Base-by-base conservation (phyloP, 2,329 filamentous ascomycete genomes). In the Geosmithia flava region DNA sequence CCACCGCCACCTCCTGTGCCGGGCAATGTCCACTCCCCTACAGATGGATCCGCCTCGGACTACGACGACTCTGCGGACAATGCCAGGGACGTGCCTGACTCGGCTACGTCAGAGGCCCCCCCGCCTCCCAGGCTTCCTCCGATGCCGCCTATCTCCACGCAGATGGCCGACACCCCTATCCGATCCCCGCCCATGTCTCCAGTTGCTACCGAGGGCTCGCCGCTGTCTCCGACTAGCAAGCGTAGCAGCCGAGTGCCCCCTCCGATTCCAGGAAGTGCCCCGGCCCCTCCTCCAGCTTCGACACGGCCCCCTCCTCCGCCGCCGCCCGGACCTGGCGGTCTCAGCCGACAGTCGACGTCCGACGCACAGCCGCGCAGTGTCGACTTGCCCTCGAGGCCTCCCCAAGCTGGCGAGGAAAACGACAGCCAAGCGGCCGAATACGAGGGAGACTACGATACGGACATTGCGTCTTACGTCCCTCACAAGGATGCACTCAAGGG, bases 391-490 rank as follows among this genome's bases (percentile, higher is more conserved):
- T 55, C 66, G 48, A 59, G 72, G 52, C 65, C 65, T 11, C 55
- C 58, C 10, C 63, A 68, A 49, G 69, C 69, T 51, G 75, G 68
- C 20, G 83, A 85, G 30, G 81, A 81, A 30, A 82, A 83, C 15
- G 82, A 80, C 23, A 87, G 85, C 50, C 89, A 94, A 58, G 76
- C 88, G 33, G 94, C 88, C 0, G 91, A 96, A 59, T 97, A 97
- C 59, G 93, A 98, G 61, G 93, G 91, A 7, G 93, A 97, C 60
- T 97, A 97, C 61, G 93, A 97, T 57, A 97, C 93, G 7, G 93
- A 97, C 61, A 97, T 97, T 60, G 90, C 85, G 2, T 87, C 90
- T n/a, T 84, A 87, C 10, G 88, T 80, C n/a, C 87, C 86, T 49
- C 88, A 95, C 64, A 96, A 95, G 65, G 91, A 95, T 67, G 90